Percentiles rank a stretch among this genome's conserved stretches.
phyloP scores from a whole-genome alignment of 2,329 filamentous ascomycete species.

The Aspergillus chevalieri region DNA sequence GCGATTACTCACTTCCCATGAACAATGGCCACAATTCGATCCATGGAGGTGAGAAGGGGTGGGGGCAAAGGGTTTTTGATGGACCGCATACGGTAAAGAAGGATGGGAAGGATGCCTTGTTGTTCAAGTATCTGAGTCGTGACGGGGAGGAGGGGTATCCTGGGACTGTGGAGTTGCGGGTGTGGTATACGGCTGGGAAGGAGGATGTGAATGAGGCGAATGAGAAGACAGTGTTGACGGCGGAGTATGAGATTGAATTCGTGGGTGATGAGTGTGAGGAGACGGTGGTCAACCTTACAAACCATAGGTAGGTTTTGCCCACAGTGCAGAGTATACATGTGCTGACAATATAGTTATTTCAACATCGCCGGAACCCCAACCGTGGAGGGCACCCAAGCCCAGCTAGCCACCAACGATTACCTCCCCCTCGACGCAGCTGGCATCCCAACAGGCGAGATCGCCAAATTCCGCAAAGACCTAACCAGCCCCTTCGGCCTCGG shows the following conservation, averaged over 20 bases:
- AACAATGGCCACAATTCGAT: slow-evolving; percentile 75
- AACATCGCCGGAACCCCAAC: slow-evolving; percentile 56
- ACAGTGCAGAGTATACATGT: background rate
- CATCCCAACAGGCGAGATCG: slow-evolving; percentile 67
- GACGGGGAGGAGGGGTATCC: slow-evolving; percentile 90
- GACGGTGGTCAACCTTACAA: slow-evolving; percentile 88
- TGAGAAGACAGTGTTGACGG: slow-evolving; percentile 65
- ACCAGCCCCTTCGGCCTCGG: slow-evolving; percentile 66
- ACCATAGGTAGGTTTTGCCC: slow-evolving; percentile 65
- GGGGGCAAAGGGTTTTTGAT: slow-evolving; percentile 39
- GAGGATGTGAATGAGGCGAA: slow-evolving; percentile 54
- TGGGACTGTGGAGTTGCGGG: slow-evolving; percentile 69
- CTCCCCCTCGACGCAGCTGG: slow-evolving; percentile 66
- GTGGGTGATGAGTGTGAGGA: slow-evolving; percentile 71
- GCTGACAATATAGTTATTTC: slow-evolving; percentile 51
- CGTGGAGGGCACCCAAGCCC: slow-evolving; percentile 57
- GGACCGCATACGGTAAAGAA: slow-evolving; percentile 52
- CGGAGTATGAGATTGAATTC: slow-evolving; percentile 86
- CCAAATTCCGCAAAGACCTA: slow-evolving; percentile 57
- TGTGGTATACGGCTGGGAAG: slow-evolving; percentile 72
- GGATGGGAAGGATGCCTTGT: slow-evolving; percentile 59
- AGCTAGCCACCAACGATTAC: slow-evolving; percentile 56
- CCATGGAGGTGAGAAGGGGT: slow-evolving; percentile 67
- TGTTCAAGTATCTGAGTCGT: slow-evolving; percentile 60
- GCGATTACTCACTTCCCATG: slow-evolving; percentile 61